Percentiles rank a stretch among this genome's conserved stretches.
Conservation (phyloP, 352 stramenopile species). For the Globisporangium apiculatum region DNA sequence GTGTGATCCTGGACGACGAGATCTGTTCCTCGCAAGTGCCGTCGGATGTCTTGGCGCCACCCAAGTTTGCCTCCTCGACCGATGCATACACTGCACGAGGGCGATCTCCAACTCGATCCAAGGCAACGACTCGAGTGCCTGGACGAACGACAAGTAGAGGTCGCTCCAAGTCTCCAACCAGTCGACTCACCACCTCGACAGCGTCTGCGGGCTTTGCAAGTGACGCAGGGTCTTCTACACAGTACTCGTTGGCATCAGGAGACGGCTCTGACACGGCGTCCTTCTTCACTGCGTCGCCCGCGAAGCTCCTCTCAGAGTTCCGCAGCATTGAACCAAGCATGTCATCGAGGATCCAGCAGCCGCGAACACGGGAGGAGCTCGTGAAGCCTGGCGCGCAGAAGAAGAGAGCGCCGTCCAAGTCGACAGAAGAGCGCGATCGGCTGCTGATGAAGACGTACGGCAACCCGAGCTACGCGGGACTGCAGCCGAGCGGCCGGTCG, state of each 20-base stretch:
- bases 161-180: conserved; percentile 28
- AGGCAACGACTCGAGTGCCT: not conserved
- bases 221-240: conserved; percentile 23
- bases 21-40: conserved; percentile 6
- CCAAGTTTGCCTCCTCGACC: not conserved
- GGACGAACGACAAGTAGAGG: conserved; percentile 14
- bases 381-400: conserved; percentile 20
- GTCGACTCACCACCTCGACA: conserved; percentile 15
- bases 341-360: conserved; percentile 28
- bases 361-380: conserved; percentile 36
- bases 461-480: conserved; percentile 16
- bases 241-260: conserved; percentile 19
- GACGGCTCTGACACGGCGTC: conserved; percentile 12
- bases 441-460: conserved; percentile 50
- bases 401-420: conserved; percentile 25
- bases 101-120: conserved; percentile 5
- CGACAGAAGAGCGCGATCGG: conserved; percentile 33
- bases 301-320: conserved; percentile 18
- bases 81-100: conserved; percentile 4
- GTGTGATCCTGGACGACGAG: conserved; percentile 58
- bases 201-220: not conserved
- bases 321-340: conserved; percentile 7
- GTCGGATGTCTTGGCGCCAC: not conserved
- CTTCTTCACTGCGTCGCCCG: conserved; percentile 30
- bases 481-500: conserved; percentile 5